Evolutionary conservation across 768 basidiomycete species (phyloP), one percentile per base, ranked within the genome.

Genomic region (Lepiota brunneoincarnata): DNA sequence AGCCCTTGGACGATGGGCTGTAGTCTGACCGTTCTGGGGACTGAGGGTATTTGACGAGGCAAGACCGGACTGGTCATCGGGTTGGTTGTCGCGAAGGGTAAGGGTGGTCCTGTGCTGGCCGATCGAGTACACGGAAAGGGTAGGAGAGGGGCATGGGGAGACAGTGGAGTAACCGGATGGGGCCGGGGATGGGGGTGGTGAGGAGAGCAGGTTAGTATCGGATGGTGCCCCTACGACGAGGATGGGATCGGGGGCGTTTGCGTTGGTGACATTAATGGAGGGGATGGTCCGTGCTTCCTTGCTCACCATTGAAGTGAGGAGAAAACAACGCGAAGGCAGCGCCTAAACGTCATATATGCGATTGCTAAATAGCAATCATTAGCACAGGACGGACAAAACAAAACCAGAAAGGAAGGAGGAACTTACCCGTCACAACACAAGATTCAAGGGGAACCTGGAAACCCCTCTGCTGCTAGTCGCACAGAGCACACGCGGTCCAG

Each of bases 51-150:
- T 65, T 2, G 84, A 71, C 6, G 81, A 84, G 1, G 77, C 69
- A n/a, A 75, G 56, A n/a, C 81, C 87, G 24, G 69, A 73, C 28
- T 68, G 72, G 31, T 78, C 77, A 18, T 86, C 79, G 0, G 87
- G 89, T 36, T 79, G 76, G 62, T 91, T 91, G 39, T 85, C 81
- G 35, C 91, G 82, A 43, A 93, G 64, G 3, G 77, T 75, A 3
- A 82, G 70, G 6, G 83, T 72, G 2, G 80, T 68, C 2, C 64
- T 69, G 55, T 86, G 89, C 31, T 83, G 80, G 0, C 80, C 76
- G 0, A 82, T 82, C 2, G 86, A 87, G 14, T 74, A 77, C 2
- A 75, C 80, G 0, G 91, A 89, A 10, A 89, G 75, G 0, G 90
- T 91, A 1, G 90, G 91, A 0, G 90, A 92, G 0, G 90, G 90